Base-by-base conservation (phyloP, 345 rosid species). In the Euphorbia pulcherrima region DNA sequence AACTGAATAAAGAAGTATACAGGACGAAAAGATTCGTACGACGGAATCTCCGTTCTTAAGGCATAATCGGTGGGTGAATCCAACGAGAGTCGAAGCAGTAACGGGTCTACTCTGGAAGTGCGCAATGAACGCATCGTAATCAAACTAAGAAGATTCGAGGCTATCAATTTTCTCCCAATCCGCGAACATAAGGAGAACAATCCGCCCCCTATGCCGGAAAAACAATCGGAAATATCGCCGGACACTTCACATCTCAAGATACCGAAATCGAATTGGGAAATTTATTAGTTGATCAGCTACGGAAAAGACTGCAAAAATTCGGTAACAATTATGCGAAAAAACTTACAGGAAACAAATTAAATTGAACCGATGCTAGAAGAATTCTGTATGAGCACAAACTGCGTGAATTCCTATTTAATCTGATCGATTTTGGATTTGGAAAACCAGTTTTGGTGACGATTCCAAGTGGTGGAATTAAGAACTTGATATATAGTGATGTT, bases 371-470 rank as follows among this genome's bases (percentile, higher is more conserved):
- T 74, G 2, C 4, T 2, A 0, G 73, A 74, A 39, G 80, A 81
- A 21, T 41, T 55, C 9, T 81, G 76, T 41, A 30, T 52, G 0
- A 65, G 57, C 66, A 61, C 58, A 2, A 76, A 71, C 52, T 61
- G 74, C 73, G 84, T 10, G 52, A 54, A 0, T 48, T 65, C 13
- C 69, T 64, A 0, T 76, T 78, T 11, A 69, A 83, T 24, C 77
- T 64, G 0, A 39, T 62, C 2, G 77, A 83, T 65, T 83, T 80
- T 0, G 86, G 86, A 14, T 79, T 75, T 79, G 89, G 85, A 24
- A 65, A 40, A 60, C 89, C 87, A 0, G 40, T 33, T 1, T 87
- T 87, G 92, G 72, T 79, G 6, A 68, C 71, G 8, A 18, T 59
- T 33, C 62, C 62, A 4, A 59, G 59, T 30, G 8, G 85, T 81